Percentiles rank a stretch among this genome's conserved stretches.
Conservation (phyloP, 2,329 filamentous ascomycete species). For the Arthrobotrys musiformis region DNA sequence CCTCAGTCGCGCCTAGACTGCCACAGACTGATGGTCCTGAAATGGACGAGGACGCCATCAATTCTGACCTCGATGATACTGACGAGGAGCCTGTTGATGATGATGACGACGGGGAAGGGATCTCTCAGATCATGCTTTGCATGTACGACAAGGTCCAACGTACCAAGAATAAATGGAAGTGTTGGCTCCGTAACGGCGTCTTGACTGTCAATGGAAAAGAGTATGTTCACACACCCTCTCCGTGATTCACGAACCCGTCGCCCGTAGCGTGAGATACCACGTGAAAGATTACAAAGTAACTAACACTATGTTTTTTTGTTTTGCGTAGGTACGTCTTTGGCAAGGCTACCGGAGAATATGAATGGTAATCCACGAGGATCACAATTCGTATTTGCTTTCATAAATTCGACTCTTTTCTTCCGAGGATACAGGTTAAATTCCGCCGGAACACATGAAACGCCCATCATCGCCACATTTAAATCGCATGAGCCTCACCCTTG, state of each 20-base stretch:
- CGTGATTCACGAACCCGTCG: not conserved
- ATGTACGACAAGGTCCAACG: constrained; percentile 99
- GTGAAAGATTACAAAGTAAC: not conserved
- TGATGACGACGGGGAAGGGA: constrained; percentile 87
- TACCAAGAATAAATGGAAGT: constrained; percentile 99
- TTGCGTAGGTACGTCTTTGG: constrained; percentile 83
- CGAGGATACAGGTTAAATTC: not conserved
- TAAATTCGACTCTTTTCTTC: not conserved
- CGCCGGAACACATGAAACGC: constrained; percentile 20
- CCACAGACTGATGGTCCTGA: constrained; percentile 71
- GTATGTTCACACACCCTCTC: constrained; percentile 64
- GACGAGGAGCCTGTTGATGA: constrained; percentile 81
- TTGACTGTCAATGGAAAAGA: constrained; percentile 93
- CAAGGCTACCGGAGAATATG: constrained; percentile 96
- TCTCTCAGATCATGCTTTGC: constrained; percentile 93
- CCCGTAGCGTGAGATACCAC: not conserved
- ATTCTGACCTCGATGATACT: constrained; percentile 95
- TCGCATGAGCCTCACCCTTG: not conserved
- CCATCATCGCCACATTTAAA: not conserved
- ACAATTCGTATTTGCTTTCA: not conserved
- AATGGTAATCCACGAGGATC: constrained; percentile 74
- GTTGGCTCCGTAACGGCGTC: constrained; percentile 94
- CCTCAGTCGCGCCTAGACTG: constrained; percentile 59
- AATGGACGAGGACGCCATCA: constrained; percentile 91
- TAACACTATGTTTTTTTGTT: constrained; percentile 59